phyloP scores from a whole-genome alignment of 257 asterid genomes.

The Penstemon newberryi region DNA sequence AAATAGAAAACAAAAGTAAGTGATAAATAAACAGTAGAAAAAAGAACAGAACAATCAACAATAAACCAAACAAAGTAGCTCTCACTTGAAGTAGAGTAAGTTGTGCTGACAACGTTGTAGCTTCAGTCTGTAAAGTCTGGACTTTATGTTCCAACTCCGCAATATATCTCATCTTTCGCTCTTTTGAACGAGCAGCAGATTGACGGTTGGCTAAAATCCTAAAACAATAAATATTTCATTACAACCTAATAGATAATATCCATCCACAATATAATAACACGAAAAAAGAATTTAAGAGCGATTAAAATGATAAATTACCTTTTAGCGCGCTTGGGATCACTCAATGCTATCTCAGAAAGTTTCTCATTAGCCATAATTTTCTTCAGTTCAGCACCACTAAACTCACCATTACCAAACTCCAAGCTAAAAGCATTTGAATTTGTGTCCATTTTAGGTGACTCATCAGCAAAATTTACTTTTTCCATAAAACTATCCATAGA shows the following conservation, averaged over 20 bases:
- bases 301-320: conserved; percentile 32
- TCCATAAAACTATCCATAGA: conserved; percentile 70
- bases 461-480: conserved; percentile 50
- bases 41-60: background rate
- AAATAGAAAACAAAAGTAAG: background rate
- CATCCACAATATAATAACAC: background rate
- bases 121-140: conserved; percentile 65
- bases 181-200: conserved; percentile 79
- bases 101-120: conserved; percentile 63
- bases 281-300: background rate
- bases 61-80: background rate
- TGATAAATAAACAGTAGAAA: background rate
- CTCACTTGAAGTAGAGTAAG: conserved; percentile 60
- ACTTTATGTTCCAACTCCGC: conserved; percentile 66
- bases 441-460: conserved; percentile 46
- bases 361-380: conserved; percentile 71
- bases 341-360: conserved; percentile 62
- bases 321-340: conserved; percentile 74
- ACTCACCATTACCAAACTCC: conserved; percentile 67
- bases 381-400: conserved; percentile 62
- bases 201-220: conserved; percentile 76
- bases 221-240: conserved; percentile 9
- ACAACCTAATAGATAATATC: background rate
- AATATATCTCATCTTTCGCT: conserved; percentile 68
- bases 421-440: conserved; percentile 49